Conservation (phyloP, 2,329 filamentous ascomycete genomes). For the Cladophialophora psammophila region DNA sequence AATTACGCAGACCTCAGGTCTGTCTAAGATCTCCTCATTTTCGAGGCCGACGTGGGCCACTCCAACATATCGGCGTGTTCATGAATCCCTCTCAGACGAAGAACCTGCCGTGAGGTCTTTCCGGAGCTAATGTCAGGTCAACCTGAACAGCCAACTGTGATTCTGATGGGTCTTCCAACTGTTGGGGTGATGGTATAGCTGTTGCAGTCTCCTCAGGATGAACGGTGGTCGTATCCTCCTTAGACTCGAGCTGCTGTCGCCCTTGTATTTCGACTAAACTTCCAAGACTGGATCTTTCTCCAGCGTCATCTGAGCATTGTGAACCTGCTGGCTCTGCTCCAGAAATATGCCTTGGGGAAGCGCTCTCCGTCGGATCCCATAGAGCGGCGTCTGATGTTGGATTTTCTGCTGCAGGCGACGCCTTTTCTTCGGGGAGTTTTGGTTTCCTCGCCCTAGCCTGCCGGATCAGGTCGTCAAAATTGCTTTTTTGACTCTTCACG, state of each 20-base stretch:
- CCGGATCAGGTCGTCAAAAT: conserved; percentile 81
- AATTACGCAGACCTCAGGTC: not conserved
- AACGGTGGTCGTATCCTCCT: not conserved
- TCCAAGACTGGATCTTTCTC: not conserved
- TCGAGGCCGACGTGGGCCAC: not conserved
- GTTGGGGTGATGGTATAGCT: not conserved
- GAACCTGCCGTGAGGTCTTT: not conserved
- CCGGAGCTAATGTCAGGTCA: not conserved
- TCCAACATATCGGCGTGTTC: not conserved
- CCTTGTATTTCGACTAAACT: not conserved
- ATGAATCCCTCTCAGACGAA: not conserved
- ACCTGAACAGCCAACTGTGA: not conserved
- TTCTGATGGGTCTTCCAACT: not conserved
- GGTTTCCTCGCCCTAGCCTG: conserved; percentile 43
- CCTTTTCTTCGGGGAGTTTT: conserved; percentile 8
- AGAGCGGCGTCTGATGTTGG: not conserved
- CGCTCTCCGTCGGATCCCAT: not conserved
- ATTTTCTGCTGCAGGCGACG: not conserved
- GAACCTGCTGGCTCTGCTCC: not conserved
- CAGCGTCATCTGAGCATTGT: not conserved
- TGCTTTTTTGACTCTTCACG: conserved; percentile 72
- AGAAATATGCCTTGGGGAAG: not conserved
- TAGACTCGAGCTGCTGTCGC: not conserved
- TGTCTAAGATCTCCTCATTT: not conserved
- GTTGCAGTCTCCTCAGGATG: not conserved